Evolutionary conservation across 371 early-diverging fungal species (phyloP).

Genomic region (Mucor sp.): DNA sequence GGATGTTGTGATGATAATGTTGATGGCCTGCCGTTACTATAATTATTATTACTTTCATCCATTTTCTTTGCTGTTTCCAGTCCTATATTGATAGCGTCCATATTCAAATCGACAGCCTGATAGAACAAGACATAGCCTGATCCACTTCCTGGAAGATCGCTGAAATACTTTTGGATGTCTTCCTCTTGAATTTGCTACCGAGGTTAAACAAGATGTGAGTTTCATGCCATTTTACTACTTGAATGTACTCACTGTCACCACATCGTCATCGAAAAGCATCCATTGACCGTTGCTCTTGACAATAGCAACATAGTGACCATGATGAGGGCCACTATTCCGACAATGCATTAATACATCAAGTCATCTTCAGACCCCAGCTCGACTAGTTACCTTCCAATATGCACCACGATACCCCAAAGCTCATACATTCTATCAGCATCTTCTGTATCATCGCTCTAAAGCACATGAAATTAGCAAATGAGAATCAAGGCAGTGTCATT

Average conservation of each 20-base stretch:
- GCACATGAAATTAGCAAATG: background rate
- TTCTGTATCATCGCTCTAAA: slow-evolving; percentile 80
- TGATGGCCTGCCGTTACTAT: slow-evolving; percentile 20
- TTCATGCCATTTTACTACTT: background rate
- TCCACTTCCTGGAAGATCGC: slow-evolving; percentile 77
- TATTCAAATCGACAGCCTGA: slow-evolving; percentile 57
- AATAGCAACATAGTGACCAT: slow-evolving; percentile 95
- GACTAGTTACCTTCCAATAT: slow-evolving; percentile 77
- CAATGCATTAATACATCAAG: background rate
- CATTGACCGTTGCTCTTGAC: slow-evolving; percentile 87
- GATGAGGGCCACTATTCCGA: slow-evolving; percentile 83
- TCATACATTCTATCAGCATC: slow-evolving; percentile 86
- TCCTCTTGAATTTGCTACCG: slow-evolving; percentile 71
- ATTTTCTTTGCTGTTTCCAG: background rate
- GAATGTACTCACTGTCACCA: slow-evolving; percentile 66
- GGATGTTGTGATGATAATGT: slow-evolving; percentile 9
- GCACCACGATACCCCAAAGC: slow-evolving; percentile 90
- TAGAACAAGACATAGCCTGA: slow-evolving; percentile 88
- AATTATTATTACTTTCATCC: slow-evolving; percentile 9
- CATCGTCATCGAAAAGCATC: slow-evolving; percentile 95
- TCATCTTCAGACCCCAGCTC: background rate
- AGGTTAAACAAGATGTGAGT: background rate
- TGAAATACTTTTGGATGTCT: slow-evolving; percentile 83
- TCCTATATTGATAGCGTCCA: slow-evolving; percentile 39
- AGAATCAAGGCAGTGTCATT: background rate